Evolutionary conservation across 169 alveolate genomes (phyloP), one percentile per base, ranked within the genome.

Genomic region (Cryptosporidium sp.): DNA sequence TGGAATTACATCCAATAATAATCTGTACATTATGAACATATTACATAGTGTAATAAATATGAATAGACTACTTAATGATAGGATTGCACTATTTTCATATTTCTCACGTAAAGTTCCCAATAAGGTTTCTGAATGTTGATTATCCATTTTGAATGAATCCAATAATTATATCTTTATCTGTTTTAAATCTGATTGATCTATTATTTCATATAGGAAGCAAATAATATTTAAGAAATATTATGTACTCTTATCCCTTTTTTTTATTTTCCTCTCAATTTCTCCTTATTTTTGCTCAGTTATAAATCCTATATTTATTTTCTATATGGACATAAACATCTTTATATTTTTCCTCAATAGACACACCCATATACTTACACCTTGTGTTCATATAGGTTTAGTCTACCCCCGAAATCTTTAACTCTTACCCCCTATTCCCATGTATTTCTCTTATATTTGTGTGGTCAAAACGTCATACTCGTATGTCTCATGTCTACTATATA

Each of bases 21-120:
- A 92, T 21, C 97, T 94, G 93, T 96, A 96, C 93, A 96, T 93
- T 62, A 96, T 97, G 91, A 95, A 96, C 71, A 96, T 97, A 86
- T 96, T 96, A 73, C 96, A 95, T 84, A 96, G 75, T 3, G 98
- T 96, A 65, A 96, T 91, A 84, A 93, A 89, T 41, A 96, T 92
- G 86, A 96, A 96, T 70, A 96, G 84, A 48, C 89, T 31, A 65
- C 89, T 80, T 37, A 80, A 50, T n/a, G 89, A 62, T 7, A 80
- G 23, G 4, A 80, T 80, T 48, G 89, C 89, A 59, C 89, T 80
- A 14, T 80, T 80, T 50, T 80, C 89, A 41, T 80, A 80, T 62
- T 80, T 80, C 37, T 80, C 89, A 41, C 75, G 55, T 12, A 80
- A 48, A 41, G 62, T 80, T 43, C 68, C 71, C 67, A 80, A 41